These are phyloP conservation scores for Dendrothele bispora DNA, from an alignment of 768 basidiomycete genomes.

Conservation along the genomic window DNA sequence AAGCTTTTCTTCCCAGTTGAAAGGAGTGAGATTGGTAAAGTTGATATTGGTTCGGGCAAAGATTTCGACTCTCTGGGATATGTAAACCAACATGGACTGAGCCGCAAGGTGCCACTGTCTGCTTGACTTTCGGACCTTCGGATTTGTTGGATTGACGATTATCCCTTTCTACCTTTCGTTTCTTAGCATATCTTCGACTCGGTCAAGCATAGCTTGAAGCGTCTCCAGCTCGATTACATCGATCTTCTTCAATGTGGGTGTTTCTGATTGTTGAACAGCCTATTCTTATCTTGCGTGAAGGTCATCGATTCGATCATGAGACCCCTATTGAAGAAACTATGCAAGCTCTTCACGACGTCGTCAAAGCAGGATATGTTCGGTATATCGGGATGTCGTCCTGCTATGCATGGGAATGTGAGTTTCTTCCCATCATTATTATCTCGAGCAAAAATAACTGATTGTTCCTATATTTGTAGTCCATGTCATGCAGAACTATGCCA, in stretches of 20 bases:
- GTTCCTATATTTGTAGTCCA: conserved; percentile 39
- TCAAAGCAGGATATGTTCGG: conserved; percentile 46
- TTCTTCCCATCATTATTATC: too few relatives aligned
- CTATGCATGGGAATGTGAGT: conserved; percentile 34
- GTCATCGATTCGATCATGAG: conserved; percentile 35
- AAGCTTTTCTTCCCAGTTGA: conserved; percentile 35
- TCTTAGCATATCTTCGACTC: conserved; percentile 50
- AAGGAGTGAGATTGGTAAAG: conserved; percentile 3
- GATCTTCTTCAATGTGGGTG: conserved; percentile 51
- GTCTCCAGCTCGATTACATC: conserved; percentile 54
- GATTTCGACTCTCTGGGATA: conserved; percentile 2
- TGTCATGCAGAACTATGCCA: conserved; percentile 63
- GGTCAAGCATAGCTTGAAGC: conserved; percentile 40
- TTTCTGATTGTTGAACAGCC: conserved; percentile 22
- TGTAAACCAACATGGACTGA: conserved; percentile 27
- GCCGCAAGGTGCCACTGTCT: conserved; percentile 40
- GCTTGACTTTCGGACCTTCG: background rate
- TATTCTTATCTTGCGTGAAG: conserved; percentile 19
- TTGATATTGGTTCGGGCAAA: conserved; percentile 6
- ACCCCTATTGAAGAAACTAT: conserved; percentile 67
- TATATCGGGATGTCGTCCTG: conserved; percentile 38
- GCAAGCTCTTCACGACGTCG: conserved; percentile 52
- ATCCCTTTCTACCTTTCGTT: conserved; percentile 7
- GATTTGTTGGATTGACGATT: background rate
- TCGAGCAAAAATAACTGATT: background rate